Percentiles rank a stretch among this genome's conserved stretches.
Conservation (phyloP, 2,329 filamentous ascomycete species). For the Hypoxylon sp. region DNA sequence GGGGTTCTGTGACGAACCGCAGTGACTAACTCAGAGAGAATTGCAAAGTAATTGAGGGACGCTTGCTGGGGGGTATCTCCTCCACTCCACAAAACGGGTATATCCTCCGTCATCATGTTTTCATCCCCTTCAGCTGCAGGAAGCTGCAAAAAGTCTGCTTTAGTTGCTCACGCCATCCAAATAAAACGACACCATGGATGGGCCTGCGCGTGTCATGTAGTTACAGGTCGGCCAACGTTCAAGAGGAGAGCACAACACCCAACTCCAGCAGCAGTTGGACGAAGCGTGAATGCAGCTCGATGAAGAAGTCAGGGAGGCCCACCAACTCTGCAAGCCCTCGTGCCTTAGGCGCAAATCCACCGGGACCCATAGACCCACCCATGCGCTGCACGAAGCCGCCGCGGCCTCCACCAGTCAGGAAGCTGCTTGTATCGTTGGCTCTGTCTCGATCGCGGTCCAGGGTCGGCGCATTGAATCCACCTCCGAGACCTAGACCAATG, state of each 20-base stretch:
- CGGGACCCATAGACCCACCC: slow-evolving; percentile 68
- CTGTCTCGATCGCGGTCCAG: slow-evolving; percentile 52
- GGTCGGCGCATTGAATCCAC: slow-evolving; percentile 48
- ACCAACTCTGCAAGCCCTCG: slow-evolving; percentile 76
- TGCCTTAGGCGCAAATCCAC: slow-evolving; percentile 69
- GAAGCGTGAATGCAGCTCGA: slow-evolving; percentile 75
- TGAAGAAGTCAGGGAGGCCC: slow-evolving; percentile 77
- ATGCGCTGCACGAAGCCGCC: slow-evolving; percentile 70
- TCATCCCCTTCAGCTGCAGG: slow-evolving; percentile 9
- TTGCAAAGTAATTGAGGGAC: slow-evolving; percentile 15
- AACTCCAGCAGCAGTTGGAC: slow-evolving; percentile 74
- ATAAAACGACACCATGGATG: slow-evolving; percentile 7
- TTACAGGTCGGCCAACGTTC: slow-evolving; percentile 14
- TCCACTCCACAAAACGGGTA: slow-evolving; percentile 34
- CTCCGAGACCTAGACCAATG: slow-evolving; percentile 50
- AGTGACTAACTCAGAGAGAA: slow-evolving; percentile 20
- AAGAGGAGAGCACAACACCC: slow-evolving; percentile 68
- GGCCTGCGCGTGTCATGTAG: slow-evolving; percentile 18
- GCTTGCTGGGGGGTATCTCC: slow-evolving; percentile 33
- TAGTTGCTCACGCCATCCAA: slow-evolving; percentile 18
- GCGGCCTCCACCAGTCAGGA: slow-evolving; percentile 68
- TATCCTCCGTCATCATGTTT: slow-evolving; percentile 33
- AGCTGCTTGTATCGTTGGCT: slow-evolving; percentile 66
- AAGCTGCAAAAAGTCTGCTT: slow-evolving; percentile 4
- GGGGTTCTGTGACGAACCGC: slow-evolving; percentile 10